Conservation (phyloP, 139 green algal genomes). For the Tetradesmus lagerheimii region DNA sequence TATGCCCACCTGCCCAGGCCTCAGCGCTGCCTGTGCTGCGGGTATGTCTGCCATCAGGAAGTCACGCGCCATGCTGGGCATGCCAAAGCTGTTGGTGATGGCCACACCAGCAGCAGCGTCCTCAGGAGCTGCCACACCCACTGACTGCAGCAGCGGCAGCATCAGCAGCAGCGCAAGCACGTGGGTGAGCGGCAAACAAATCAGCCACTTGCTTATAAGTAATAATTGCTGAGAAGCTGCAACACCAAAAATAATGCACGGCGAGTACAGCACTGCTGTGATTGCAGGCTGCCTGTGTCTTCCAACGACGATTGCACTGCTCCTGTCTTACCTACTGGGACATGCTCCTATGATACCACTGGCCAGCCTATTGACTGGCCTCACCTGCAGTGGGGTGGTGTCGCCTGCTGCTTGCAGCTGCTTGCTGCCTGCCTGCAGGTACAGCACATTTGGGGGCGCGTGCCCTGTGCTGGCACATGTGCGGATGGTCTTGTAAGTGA, state of each 20-base stretch:
- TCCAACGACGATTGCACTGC: too few relatives aligned
- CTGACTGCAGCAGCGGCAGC: background rate
- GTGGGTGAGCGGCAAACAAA: too few relatives aligned
- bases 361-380: too few relatives aligned
- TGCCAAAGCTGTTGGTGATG: conserved; percentile 61
- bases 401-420: background rate
- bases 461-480: conserved; percentile 25
- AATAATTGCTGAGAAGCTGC: too few relatives aligned
- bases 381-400: background rate
- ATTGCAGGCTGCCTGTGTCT: too few relatives aligned
- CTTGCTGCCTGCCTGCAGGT: conserved; percentile 3
- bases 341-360: too few relatives aligned
- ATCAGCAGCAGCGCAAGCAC: background rate
- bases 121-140: background rate
- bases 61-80: conserved; percentile 47
- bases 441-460: conserved; percentile 31
- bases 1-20: conserved; percentile 41
- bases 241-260: too few relatives aligned
- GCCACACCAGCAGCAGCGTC: conserved; percentile 14
- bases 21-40: conserved; percentile 31
- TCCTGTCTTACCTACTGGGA: too few relatives aligned
- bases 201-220: too few relatives aligned
- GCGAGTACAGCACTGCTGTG: too few relatives aligned
- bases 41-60: conserved; percentile 38
- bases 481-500: conserved; percentile 60